phyloP scores from a whole-genome alignment of 1,139 yeast species.

The Hyphopichia khmerensis region DNA sequence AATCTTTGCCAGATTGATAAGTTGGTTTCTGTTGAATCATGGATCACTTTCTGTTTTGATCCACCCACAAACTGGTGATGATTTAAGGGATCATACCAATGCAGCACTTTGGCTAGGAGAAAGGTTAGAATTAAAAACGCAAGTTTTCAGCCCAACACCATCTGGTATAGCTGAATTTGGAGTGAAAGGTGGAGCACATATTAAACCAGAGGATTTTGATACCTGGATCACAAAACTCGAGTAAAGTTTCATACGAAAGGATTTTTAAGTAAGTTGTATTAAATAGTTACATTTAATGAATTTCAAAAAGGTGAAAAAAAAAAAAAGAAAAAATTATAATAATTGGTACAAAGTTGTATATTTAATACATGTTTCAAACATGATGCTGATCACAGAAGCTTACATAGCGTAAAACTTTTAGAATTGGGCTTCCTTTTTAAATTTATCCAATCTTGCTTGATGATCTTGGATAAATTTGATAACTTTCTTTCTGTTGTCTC shows the following conservation, averaged over 20 bases:
- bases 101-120: conserved; percentile 33
- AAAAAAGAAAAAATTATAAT: not conserved
- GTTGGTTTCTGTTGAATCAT: conserved; percentile 34
- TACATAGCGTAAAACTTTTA: no score
- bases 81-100: conserved; percentile 24
- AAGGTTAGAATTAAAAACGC: conserved; percentile 19
- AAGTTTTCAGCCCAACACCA: conserved; percentile 14
- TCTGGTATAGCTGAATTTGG: conserved; percentile 26
- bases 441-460: conserved; percentile 57
- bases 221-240: conserved; percentile 5
- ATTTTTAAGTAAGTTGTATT: no score
- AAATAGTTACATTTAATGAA: not conserved
- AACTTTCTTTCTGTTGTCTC: conserved; percentile 57
- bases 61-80: conserved; percentile 35
- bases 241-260: no score
- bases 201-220: conserved; percentile 16
- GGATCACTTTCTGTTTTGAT: conserved; percentile 28
- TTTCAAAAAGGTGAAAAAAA: no score
- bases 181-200: conserved; percentile 19
- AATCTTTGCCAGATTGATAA: conserved; percentile 23
- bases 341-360: not conserved
- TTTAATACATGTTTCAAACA: not conserved
- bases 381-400: no score
- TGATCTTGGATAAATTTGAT: conserved; percentile 61
- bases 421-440: conserved; percentile 37